A percentile compares a stretch with the other conserved stretches of the same genome.
These are phyloP conservation scores for Hypseocharis bilobata DNA, from an alignment of 441 rosid species.

Conservation along the genomic window DNA sequence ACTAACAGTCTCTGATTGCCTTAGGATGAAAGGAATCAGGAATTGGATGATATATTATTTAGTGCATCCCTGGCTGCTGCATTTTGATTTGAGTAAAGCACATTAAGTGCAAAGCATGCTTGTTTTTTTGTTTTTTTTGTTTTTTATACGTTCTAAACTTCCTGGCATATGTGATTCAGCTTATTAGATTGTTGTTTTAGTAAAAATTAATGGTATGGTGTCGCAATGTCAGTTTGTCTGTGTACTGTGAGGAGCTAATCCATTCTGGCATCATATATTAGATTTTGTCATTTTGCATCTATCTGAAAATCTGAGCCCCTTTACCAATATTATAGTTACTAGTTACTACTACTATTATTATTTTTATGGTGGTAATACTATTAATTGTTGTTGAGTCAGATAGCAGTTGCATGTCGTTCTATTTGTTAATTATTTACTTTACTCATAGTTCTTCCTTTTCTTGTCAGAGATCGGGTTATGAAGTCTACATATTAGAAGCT, in stretches of 20 bases:
- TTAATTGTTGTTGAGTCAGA: neutral
- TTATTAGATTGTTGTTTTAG: too few relatives aligned
- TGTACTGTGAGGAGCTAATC: neutral
- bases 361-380: neutral
- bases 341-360: neutral
- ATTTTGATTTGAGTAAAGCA: too few relatives aligned
- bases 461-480: conserved; percentile 84
- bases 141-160: too few relatives aligned
- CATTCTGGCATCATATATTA: neutral
- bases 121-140: too few relatives aligned
- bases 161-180: too few relatives aligned
- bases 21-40: too few relatives aligned
- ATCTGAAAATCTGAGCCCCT: neutral
- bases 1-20: too few relatives aligned
- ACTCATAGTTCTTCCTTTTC: conserved; percentile 24
- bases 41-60: too few relatives aligned
- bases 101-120: too few relatives aligned
- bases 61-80: too few relatives aligned
- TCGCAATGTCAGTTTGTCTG: too few relatives aligned
- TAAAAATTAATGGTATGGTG: too few relatives aligned
- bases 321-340: neutral
- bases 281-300: neutral
- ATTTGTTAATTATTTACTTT: conserved; percentile 11
- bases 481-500: conserved; percentile 76
- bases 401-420: neutral